Evolutionary conservation across 2,329 filamentous ascomycete genomes (phyloP).

Genomic region (Aspergillus sp.): DNA sequence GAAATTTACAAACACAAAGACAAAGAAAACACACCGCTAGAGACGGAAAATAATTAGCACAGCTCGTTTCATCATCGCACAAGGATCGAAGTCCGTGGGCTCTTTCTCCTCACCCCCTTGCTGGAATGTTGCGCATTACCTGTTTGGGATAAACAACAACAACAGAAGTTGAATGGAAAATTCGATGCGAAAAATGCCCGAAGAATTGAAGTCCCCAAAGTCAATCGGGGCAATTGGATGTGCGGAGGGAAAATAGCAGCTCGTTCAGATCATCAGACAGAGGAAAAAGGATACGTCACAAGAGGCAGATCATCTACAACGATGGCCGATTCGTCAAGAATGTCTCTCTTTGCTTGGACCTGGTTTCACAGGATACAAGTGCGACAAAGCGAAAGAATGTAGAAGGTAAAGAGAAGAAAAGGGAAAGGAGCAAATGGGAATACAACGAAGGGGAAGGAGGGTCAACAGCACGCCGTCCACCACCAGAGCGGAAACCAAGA

Average conservation of each 20-base stretch:
- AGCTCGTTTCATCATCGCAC: conserved; percentile 11
- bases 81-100: conserved; percentile 1
- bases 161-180: conserved; percentile 6
- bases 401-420: conserved; percentile 2
- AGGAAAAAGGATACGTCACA: conserved; percentile 15
- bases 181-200: conserved; percentile 7
- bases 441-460: conserved; percentile 9
- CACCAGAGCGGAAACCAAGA: not conserved
- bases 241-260: conserved; percentile 5
- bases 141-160: conserved; percentile 22
- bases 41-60: conserved; percentile 14
- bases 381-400: conserved; percentile 17
- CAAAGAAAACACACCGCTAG: conserved; percentile 15
- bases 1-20: conserved; percentile 8
- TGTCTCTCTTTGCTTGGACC: conserved; percentile 10
- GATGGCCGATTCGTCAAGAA: conserved; percentile 16
- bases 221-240: not conserved
- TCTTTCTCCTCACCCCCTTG: conserved; percentile 13
- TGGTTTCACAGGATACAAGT: conserved; percentile 13
- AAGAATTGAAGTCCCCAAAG: conserved; percentile 1
- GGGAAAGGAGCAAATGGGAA: conserved; percentile 15
- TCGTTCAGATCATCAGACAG: conserved; percentile 18
- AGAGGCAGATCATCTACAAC: conserved; percentile 13
- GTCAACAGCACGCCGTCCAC: conserved; percentile 1
- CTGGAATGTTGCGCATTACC: conserved; percentile 19